Percentiles rank a stretch among this genome's conserved stretches.
Conservation (phyloP, 78 protist species). For the Isochrysis galbana region DNA sequence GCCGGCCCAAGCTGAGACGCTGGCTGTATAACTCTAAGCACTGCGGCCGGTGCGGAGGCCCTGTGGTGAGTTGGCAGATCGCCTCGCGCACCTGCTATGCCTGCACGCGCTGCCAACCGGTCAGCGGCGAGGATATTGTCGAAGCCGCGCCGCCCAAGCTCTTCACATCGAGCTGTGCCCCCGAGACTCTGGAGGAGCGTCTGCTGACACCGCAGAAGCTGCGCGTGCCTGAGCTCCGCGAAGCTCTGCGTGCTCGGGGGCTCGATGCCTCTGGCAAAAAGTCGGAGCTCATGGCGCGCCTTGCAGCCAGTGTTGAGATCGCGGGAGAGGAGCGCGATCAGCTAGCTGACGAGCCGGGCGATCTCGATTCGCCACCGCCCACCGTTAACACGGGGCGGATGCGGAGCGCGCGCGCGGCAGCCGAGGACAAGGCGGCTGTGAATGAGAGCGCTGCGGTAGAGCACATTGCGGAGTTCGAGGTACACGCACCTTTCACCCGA, state of each 20-base stretch:
- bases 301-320: not conserved
- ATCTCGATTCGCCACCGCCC: not conserved
- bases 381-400: not conserved
- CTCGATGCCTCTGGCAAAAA: not conserved
- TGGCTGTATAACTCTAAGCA: not conserved
- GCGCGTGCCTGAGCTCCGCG: not conserved
- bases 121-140: too few species aligned
- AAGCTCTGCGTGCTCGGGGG: not conserved
- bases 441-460: not conserved
- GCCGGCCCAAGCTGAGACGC: not conserved
- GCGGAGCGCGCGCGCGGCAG: not conserved
- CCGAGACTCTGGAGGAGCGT: not conserved
- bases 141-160: not conserved
- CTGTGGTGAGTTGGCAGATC: not conserved
- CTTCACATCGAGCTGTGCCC: not conserved
- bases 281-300: not conserved
- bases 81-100: not conserved
- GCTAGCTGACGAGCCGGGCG: not conserved
- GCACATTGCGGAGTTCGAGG: slow-evolving; percentile 1
- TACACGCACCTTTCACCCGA: too few species aligned
- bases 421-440: not conserved
- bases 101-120: not conserved
- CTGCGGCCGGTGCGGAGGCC: slow-evolving; percentile 4
- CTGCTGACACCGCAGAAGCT: not conserved
- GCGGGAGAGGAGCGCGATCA: not conserved